Conservation (phyloP, 2,329 filamentous ascomycete genomes). For the Knoxdaviesia proteae region DNA sequence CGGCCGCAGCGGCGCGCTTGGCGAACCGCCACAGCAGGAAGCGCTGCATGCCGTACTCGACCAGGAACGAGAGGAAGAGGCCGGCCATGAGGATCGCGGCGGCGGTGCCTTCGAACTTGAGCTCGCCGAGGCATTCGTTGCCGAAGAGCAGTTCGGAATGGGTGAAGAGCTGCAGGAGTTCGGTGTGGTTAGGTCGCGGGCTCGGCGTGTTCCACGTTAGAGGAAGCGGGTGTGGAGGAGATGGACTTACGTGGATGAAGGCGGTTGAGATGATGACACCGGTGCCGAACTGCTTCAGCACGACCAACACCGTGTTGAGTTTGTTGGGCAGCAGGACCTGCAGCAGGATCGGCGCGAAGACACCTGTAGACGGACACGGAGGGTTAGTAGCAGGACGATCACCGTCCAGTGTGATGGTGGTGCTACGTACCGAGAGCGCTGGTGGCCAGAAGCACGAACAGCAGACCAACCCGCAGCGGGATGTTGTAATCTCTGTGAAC, state of each 20-base stretch:
- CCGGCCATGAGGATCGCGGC: conserved; percentile 56
- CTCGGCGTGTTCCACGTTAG: background rate
- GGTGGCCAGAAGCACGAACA: conserved; percentile 52
- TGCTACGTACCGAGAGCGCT: conserved; percentile 34
- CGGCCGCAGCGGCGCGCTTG: conserved; percentile 11
- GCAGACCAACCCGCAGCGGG: conserved; percentile 43
- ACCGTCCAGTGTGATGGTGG: background rate
- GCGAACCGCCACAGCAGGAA: conserved; percentile 19
- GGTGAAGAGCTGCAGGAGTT: conserved; percentile 39
- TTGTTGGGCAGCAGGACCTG: conserved; percentile 32
- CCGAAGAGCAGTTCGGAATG: conserved; percentile 54
- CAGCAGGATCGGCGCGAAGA: conserved; percentile 46
- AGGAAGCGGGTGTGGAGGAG: background rate
- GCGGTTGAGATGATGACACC: conserved; percentile 54
- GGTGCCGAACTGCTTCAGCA: conserved; percentile 55
- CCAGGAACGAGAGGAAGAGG: conserved; percentile 48
- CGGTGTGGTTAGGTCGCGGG: conserved; percentile 1
- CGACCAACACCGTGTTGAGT: conserved; percentile 28
- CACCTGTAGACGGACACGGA: conserved; percentile 15
- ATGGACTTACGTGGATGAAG: conserved; percentile 38
- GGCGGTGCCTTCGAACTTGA: conserved; percentile 48
- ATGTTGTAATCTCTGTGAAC: conserved; percentile 40
- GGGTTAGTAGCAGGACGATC: background rate
- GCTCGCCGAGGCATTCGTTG: conserved; percentile 44
- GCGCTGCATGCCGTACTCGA: conserved; percentile 46